phyloP scores from a whole-genome alignment of 176 grass and related monocot genomes.

The Musa itinerans region DNA sequence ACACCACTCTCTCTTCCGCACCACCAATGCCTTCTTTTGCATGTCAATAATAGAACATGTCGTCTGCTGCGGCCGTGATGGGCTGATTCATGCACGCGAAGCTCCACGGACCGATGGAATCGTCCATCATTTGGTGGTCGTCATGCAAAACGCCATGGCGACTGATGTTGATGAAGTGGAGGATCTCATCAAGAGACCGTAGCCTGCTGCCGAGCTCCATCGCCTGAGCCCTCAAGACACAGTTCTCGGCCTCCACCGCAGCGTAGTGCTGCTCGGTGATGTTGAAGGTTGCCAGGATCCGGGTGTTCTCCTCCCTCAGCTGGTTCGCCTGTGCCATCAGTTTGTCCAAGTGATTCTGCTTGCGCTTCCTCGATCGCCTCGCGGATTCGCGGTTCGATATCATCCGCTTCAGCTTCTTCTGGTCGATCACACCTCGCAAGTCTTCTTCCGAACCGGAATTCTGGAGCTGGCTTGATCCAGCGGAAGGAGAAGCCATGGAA shows the following conservation, averaged over 20 bases:
- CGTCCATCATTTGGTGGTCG: neutral
- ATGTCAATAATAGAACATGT: neutral
- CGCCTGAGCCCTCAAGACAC: slow-evolving; percentile 40
- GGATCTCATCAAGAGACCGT: slow-evolving; percentile 29
- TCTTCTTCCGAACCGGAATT: slow-evolving; percentile 12
- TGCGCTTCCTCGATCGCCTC: slow-evolving; percentile 39
- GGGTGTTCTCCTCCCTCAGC: slow-evolving; percentile 31
- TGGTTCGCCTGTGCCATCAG: slow-evolving; percentile 28
- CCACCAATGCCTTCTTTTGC: neutral
- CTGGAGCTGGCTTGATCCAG: neutral
- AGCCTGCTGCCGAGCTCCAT: slow-evolving; percentile 43
- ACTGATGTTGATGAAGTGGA: slow-evolving; percentile 17
- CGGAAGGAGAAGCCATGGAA: slow-evolving; percentile 6
- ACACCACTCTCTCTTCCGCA: no score
- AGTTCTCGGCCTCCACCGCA: slow-evolving; percentile 39
- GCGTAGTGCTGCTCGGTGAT: slow-evolving; percentile 15
- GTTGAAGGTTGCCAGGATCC: slow-evolving; percentile 29
- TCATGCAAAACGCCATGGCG: neutral
- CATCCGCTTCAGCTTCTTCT: slow-evolving; percentile 46
- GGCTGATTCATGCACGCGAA: neutral
- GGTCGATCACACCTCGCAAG: slow-evolving; percentile 42
- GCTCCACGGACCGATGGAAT: neutral
- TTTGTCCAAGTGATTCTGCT: slow-evolving; percentile 42
- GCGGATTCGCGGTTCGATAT: slow-evolving; percentile 60
- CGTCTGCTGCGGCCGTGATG: neutral